Base-by-base conservation (phyloP, 495 filamentous ascomycete species). In the Xanthoparmelia taractica region DNA sequence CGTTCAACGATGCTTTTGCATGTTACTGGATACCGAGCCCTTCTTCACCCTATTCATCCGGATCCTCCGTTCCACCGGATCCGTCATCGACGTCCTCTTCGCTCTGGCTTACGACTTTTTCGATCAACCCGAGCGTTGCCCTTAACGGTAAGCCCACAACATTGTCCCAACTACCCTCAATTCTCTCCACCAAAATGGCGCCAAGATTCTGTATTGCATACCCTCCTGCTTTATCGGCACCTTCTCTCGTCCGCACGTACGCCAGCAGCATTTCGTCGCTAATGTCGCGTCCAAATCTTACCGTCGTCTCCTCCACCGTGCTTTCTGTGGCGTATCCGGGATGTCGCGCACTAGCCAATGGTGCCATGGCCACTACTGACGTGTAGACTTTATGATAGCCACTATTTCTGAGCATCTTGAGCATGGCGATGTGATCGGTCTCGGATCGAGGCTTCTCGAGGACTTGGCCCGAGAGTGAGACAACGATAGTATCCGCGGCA, bases 161-260 rank as follows among this genome's bases (percentile, higher is more conserved):
- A 78, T 97, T 97, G 81, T 98, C 93, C 70, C 85, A 91, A 54
- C 84, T 84, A 10, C 94, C 95, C 66, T 96, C 87, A 61, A 98
- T 87, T 74, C 80, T 86, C 74, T 96, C 91, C 23, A 98, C 82
- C 62, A 97, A 71, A 67, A 96, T 81, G 2, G 85, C 83, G n/a
- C 90, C 94, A 4, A 93, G 71, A 4, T 92, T 92, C 74, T 98
- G 94, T 50, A 97, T 79, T 41, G 91, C 95, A 75, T 98, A 98
- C 0, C 94, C 95, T 1, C 94, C 94, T 0, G 94, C 95, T 80
- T 97, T 98, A 75, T 98, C 94, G 31, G 80, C 91, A 1, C 95
- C 94, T 77, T 98, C 95, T 48, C 95, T 79, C 40, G 93, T 97
- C 64, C 79, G 79, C 61, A 98, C 92, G 78, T 98, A 98, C 33